Percentiles rank a stretch among this genome's conserved stretches.
phyloP scores from a whole-genome alignment of 371 early-diverging fungal genomes.

The Mortierella sp. region DNA sequence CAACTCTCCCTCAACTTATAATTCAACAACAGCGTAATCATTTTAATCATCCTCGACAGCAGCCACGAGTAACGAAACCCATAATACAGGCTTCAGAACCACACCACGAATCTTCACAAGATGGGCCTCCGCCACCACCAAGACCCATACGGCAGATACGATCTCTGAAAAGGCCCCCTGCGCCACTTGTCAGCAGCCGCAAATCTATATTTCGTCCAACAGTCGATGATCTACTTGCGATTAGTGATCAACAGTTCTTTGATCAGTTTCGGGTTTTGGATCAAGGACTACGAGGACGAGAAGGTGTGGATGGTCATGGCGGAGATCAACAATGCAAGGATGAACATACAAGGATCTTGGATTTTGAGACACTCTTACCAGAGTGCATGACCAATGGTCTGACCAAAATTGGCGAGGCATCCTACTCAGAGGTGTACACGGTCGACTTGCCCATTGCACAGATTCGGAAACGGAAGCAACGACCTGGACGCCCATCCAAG shows the following conservation, averaged over 20 bases:
- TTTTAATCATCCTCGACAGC: too few species aligned
- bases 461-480: not conserved
- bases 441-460: slow-evolving; percentile 29
- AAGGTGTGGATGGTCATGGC: not conserved
- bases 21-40: too few species aligned
- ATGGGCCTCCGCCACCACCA: not conserved
- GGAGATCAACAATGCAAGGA: not conserved
- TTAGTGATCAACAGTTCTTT: slow-evolving; percentile 45
- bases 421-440: slow-evolving; percentile 51
- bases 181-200: slow-evolving; percentile 20
- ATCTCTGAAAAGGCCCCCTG: slow-evolving; percentile 30
- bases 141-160: slow-evolving; percentile 14
- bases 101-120: not conserved
- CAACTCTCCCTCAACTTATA: too few species aligned
- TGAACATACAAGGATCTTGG: slow-evolving; percentile 5
- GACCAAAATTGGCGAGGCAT: slow-evolving; percentile 50
- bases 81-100: not conserved
- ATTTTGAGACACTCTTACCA: slow-evolving; percentile 32
- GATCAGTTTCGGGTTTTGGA: slow-evolving; percentile 20
- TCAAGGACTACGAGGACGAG: not conserved
- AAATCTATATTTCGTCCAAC: slow-evolving; percentile 27
- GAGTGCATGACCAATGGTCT: slow-evolving; percentile 12
- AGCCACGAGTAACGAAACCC: not conserved
- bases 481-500: not conserved
- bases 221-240: slow-evolving; percentile 27